phyloP scores from a whole-genome alignment of 2,329 filamentous ascomycete species.

The Hypoxylon sp. region DNA sequence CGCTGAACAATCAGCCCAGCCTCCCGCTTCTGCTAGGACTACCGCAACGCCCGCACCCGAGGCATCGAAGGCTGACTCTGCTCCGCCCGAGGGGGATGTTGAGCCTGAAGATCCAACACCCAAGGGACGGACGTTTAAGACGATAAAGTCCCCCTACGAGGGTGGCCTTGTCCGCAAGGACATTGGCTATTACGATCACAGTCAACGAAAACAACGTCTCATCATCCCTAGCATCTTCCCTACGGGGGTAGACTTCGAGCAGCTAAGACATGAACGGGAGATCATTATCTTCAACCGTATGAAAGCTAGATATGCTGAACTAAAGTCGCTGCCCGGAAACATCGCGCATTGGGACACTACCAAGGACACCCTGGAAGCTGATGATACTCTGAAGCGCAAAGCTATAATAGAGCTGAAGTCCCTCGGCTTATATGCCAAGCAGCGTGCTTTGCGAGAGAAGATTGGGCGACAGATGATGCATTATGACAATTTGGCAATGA shows the following conservation, averaged over 20 bases:
- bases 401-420: slow-evolving; percentile 97
- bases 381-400: slow-evolving; percentile 87
- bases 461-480: slow-evolving; percentile 93
- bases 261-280: slow-evolving; percentile 87
- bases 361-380: slow-evolving; percentile 73
- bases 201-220: slow-evolving; percentile 77
- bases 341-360: slow-evolving; percentile 87
- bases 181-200: slow-evolving; percentile 85
- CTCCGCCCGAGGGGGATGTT: slow-evolving; percentile 48
- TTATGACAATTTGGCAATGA: slow-evolving; percentile 97
- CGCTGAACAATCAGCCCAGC: slow-evolving; percentile 59
- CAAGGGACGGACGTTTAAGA: slow-evolving; percentile 72
- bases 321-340: slow-evolving; percentile 86
- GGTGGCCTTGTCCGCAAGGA: slow-evolving; percentile 62
- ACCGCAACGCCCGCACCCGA: slow-evolving; percentile 55
- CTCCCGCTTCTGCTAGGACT: slow-evolving; percentile 53
- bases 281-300: slow-evolving; percentile 91
- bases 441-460: slow-evolving; percentile 85
- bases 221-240: slow-evolving; percentile 91
- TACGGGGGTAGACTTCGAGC: slow-evolving; percentile 86
- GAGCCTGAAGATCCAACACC: slow-evolving; percentile 51
- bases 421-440: slow-evolving; percentile 86
- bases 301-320: slow-evolving; percentile 82
- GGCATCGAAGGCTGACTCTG: slow-evolving; percentile 51
- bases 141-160: slow-evolving; percentile 79